Evolutionary conservation across 371 early-diverging fungal species (phyloP).

Genomic region (Rhizopus delemar): DNA sequence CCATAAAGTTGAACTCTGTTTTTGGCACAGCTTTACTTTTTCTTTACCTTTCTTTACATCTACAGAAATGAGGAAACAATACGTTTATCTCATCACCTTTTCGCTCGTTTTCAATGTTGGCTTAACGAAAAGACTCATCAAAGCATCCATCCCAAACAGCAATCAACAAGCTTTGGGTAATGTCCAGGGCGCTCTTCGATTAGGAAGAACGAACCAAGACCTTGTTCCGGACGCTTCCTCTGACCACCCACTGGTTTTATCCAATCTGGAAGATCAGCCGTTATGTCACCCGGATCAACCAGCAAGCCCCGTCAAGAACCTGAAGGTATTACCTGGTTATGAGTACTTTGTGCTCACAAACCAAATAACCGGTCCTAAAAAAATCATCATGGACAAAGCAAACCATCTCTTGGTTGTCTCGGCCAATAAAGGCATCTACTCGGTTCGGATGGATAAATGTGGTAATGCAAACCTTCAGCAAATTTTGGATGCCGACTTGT

Average conservation of each 20-base stretch:
- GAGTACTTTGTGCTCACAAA: slow-evolving; percentile 35
- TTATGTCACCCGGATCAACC: slow-evolving; percentile 32
- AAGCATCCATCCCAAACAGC: not conserved
- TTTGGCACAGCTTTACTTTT: not conserved
- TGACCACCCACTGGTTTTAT: slow-evolving; percentile 41
- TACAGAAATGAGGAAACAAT: not conserved
- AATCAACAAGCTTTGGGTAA: not conserved
- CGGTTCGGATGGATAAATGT: slow-evolving; percentile 48
- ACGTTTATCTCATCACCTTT: not conserved
- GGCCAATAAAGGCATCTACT: slow-evolving; percentile 30
- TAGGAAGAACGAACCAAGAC: slow-evolving; percentile 21
- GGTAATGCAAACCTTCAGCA: slow-evolving; percentile 33
- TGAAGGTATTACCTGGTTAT: slow-evolving; percentile 40
- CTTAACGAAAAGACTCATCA: not conserved
- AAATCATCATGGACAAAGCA: slow-evolving; percentile 37
- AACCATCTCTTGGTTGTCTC: slow-evolving; percentile 43
- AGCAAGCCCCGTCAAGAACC: slow-evolving; percentile 20
- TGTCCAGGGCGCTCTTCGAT: slow-evolving; percentile 31
- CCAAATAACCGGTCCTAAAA: slow-evolving; percentile 32
- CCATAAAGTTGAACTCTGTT: not conserved
- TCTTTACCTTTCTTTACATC: not conserved
- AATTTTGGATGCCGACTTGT: slow-evolving; percentile 17
- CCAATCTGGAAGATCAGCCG: slow-evolving; percentile 38
- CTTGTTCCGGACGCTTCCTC: slow-evolving; percentile 47
- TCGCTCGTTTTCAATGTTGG: not conserved